A percentile compares a stretch with the other conserved stretches of the same genome.
Conservation (phyloP, 1,284 basidiomycete species). For the Tetrapyrgos nigripes region DNA sequence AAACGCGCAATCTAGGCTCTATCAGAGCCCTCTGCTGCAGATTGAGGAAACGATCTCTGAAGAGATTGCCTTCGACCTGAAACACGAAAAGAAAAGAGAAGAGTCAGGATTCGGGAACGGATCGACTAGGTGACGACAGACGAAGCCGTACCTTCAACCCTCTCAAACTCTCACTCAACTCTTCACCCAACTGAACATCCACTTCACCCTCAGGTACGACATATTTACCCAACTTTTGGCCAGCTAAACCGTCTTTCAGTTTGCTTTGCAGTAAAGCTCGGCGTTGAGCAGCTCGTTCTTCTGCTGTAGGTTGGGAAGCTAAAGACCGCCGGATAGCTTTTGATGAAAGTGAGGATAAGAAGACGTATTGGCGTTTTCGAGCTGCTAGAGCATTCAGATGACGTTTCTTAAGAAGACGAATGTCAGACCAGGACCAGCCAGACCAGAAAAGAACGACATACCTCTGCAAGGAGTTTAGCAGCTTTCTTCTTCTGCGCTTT, state of each 20-base stretch:
- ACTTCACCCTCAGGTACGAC: slow-evolving; percentile 73
- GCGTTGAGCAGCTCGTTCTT: slow-evolving; percentile 51
- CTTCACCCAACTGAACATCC: slow-evolving; percentile 92
- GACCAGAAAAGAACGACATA: slow-evolving; percentile 35
- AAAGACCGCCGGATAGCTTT: slow-evolving; percentile 52
- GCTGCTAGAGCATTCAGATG: slow-evolving; percentile 60
- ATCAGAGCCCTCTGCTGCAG: slow-evolving; percentile 81
- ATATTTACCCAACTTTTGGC: slow-evolving; percentile 78
- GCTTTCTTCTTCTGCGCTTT: slow-evolving; percentile 73
- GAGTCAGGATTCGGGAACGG: neutral
- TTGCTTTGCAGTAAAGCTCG: slow-evolving; percentile 42
- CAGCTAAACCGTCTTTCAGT: slow-evolving; percentile 64
- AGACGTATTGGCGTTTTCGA: slow-evolving; percentile 50
- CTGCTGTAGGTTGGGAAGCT: slow-evolving; percentile 40
- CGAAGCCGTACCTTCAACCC: slow-evolving; percentile 73
- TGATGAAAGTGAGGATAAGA: slow-evolving; percentile 30
- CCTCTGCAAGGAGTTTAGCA: slow-evolving; percentile 65
- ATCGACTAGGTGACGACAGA: neutral
- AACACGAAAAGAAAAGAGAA: slow-evolving; percentile 14
- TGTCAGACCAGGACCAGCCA: neutral
- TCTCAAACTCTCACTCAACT: slow-evolving; percentile 87
- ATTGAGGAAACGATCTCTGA: slow-evolving; percentile 87
- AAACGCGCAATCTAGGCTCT: slow-evolving; percentile 75
- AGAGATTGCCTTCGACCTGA: slow-evolving; percentile 92
- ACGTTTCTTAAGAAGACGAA: slow-evolving; percentile 56